Percentiles rank a stretch among this genome's conserved stretches.
phyloP scores from a whole-genome alignment of 2,329 filamentous ascomycete genomes.

The Xylaria sp. region DNA sequence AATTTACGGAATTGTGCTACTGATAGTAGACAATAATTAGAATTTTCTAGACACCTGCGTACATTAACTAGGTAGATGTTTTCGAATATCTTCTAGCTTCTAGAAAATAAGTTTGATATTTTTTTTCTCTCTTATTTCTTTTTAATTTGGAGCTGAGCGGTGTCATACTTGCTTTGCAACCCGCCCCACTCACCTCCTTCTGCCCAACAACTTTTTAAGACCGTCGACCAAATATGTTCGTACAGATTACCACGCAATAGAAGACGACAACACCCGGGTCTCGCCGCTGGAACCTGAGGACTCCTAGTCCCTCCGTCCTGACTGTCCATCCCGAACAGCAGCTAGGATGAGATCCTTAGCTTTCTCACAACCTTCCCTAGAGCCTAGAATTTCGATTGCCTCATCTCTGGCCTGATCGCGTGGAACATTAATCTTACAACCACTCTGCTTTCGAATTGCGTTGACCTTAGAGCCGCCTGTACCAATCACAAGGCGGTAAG shows the following conservation, averaged over 20 bases:
- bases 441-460: conserved; percentile 86
- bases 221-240: conserved; percentile 4
- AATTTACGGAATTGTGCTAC: background rate
- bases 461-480: conserved; percentile 91
- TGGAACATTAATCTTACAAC: conserved; percentile 92
- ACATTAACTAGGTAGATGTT: conserved; percentile 8
- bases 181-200: background rate
- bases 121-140: conserved; percentile 7
- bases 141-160: conserved; percentile 15
- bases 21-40: background rate
- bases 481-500: conserved; percentile 90
- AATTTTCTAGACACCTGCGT: conserved; percentile 1
- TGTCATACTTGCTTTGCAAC: conserved; percentile 14
- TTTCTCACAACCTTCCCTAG: conserved; percentile 78
- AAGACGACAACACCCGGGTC: background rate
- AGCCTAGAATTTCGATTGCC: conserved; percentile 88
- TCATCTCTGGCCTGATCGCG: conserved; percentile 76
- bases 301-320: conserved; percentile 40
- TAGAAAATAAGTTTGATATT: background rate
- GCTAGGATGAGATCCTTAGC: conserved; percentile 89
- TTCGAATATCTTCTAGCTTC: background rate
- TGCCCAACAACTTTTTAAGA: background rate
- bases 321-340: conserved; percentile 69
- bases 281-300: too few species aligned
- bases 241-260: conserved; percentile 15